A percentile compares a stretch with the other conserved stretches of the same genome.
phyloP scores from a whole-genome alignment of 2,329 filamentous ascomycete species.

The Chrysoporthe cubensis region DNA sequence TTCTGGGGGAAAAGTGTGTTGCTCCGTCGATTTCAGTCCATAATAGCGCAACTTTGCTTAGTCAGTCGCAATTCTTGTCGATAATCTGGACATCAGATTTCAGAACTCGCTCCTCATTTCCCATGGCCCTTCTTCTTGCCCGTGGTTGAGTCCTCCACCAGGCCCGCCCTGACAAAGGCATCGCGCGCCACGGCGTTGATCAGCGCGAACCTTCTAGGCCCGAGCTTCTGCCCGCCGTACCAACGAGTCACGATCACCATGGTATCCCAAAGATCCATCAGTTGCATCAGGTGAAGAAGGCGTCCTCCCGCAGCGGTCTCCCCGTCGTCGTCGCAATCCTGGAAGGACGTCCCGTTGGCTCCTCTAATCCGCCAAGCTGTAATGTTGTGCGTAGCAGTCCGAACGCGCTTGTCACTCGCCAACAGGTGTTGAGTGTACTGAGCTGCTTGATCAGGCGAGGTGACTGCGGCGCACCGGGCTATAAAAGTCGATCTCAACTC shows the following conservation, averaged over 20 bases:
- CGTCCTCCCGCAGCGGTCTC: conserved; percentile 89
- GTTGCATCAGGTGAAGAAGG: conserved; percentile 85
- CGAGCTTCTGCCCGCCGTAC: conserved; percentile 91
- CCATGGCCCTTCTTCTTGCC: conserved; percentile 49
- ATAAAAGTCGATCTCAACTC: conserved; percentile 91
- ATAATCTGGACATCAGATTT: not conserved
- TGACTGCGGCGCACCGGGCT: conserved; percentile 73
- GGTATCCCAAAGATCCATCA: conserved; percentile 92
- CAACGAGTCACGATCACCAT: conserved; percentile 93
- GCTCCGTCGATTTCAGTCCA: not conserved
- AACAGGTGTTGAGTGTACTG: conserved; percentile 75
- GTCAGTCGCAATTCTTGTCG: not conserved
- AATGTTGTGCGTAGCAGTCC: conserved; percentile 93
- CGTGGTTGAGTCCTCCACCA: conserved; percentile 58
- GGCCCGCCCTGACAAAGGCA: conserved; percentile 76
- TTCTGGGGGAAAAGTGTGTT: not conserved
- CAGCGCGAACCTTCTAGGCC: conserved; percentile 84
- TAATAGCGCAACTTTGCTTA: not conserved
- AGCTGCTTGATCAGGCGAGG: conserved; percentile 71
- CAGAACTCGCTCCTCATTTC: conserved; percentile 31
- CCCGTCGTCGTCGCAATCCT: conserved; percentile 96
- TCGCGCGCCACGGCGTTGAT: conserved; percentile 89
- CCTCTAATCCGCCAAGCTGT: conserved; percentile 86
- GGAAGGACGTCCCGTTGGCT: conserved; percentile 61
- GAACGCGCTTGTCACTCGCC: conserved; percentile 79